These are phyloP conservation scores for Xylariaceae sp. DNA, from an alignment of 2,329 filamentous ascomycete species.

Conservation along the genomic window DNA sequence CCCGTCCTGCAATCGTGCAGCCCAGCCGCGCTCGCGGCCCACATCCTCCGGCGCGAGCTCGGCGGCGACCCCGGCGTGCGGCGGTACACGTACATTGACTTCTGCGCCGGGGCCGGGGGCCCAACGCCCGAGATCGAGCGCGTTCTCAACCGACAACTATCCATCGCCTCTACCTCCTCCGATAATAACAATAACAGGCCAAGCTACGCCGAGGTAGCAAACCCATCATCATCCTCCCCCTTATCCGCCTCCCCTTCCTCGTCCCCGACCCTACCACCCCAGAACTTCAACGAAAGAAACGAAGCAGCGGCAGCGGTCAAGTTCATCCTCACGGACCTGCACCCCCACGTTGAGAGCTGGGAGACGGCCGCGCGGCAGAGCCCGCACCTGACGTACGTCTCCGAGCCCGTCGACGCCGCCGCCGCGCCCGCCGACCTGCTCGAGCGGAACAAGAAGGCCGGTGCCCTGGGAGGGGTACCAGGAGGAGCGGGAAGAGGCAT, in stretches of 20 bases:
- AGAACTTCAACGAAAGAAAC: slow-evolving; percentile 2
- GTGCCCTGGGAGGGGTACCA: neutral
- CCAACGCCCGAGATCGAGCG: slow-evolving; percentile 61
- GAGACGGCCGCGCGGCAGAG: slow-evolving; percentile 45
- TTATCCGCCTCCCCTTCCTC: neutral
- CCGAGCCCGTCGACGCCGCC: slow-evolving; percentile 59
- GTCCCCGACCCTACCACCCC: neutral
- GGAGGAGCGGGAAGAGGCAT: slow-evolving; percentile 43
- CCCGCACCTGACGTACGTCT: slow-evolving; percentile 54
- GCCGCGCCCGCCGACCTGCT: slow-evolving; percentile 49
- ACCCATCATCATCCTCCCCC: neutral
- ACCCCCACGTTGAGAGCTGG: slow-evolving; percentile 60
- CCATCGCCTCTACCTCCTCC: neutral
- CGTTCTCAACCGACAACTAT: slow-evolving; percentile 46
- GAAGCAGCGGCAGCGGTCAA: slow-evolving; percentile 33
- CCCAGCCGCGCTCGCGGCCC: slow-evolving; percentile 56
- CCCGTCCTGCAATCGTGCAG: slow-evolving; percentile 52
- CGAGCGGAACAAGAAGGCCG: slow-evolving; percentile 23
- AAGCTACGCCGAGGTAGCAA: slow-evolving; percentile 20
- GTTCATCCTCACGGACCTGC: slow-evolving; percentile 62
- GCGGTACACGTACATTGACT: slow-evolving; percentile 63
- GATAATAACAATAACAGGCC: slow-evolving; percentile 17
- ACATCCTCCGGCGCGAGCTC: slow-evolving; percentile 48
- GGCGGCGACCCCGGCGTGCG: slow-evolving; percentile 38
- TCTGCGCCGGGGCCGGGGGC: slow-evolving; percentile 69